Conservation (phyloP, 2,329 filamentous ascomycete species). For the Talaromyces albobiverticillius region DNA sequence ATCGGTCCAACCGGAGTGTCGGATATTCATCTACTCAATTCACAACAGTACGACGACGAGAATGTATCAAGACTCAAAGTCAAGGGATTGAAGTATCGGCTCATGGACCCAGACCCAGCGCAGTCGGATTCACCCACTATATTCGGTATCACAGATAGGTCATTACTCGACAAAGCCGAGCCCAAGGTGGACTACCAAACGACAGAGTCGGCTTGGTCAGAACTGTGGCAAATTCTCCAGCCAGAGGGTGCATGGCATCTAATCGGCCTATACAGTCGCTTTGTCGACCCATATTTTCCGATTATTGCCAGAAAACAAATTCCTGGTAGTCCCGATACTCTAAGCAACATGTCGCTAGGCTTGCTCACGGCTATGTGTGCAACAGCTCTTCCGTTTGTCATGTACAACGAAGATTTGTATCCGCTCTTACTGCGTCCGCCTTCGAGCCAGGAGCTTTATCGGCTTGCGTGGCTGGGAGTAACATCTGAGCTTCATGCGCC, state of each 20-base stretch:
- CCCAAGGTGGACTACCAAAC: conserved; percentile 4
- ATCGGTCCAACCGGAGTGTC: conserved; percentile 1
- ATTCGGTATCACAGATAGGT: conserved; percentile 4
- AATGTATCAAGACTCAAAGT: conserved; percentile 1
- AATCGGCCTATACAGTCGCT: conserved; percentile 4
- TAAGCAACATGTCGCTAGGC: conserved; percentile 1
- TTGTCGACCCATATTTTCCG: conserved; percentile 6
- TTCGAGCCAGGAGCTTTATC: conserved; percentile 3
- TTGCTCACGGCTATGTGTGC: conserved; percentile 5
- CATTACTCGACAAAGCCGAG: conserved; percentile 4
- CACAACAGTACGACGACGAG: background rate
- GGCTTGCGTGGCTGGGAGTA: conserved; percentile 4
- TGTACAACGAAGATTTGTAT: conserved; percentile 4
- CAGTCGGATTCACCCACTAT: background rate
- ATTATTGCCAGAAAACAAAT: conserved; percentile 1
- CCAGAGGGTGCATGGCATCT: conserved; percentile 6
- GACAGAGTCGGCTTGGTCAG: conserved; percentile 4
- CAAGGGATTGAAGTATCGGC: background rate
- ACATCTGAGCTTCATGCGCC: background rate
- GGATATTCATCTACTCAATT: background rate
- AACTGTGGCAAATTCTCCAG: conserved; percentile 3
- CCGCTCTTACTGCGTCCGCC: conserved; percentile 1
- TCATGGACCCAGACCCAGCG: conserved; percentile 1
- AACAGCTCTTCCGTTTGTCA: conserved; percentile 3
- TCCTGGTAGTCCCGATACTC: background rate